A percentile compares a stretch with the other conserved stretches of the same genome.
Evolutionary conservation across 208 protist species (phyloP).

Genomic region (Leptomonas seymouri): DNA sequence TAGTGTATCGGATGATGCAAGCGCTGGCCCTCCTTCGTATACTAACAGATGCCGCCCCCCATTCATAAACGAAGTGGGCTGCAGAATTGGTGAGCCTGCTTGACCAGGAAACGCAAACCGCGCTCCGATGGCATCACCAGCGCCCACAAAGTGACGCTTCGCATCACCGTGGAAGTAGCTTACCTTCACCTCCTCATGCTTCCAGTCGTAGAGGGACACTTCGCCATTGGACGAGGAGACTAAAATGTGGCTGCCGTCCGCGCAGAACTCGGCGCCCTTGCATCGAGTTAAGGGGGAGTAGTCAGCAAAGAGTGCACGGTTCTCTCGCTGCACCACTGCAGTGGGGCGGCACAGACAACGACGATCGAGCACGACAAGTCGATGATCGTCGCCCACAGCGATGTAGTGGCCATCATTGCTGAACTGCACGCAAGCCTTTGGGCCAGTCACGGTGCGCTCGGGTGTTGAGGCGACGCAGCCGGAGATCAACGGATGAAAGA

Average conservation of each 20-base stretch:
- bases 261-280: conserved; percentile 54
- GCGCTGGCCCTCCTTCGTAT: conserved; percentile 36
- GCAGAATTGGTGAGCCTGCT: conserved; percentile 45
- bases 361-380: conserved; percentile 65
- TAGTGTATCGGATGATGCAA: neutral
- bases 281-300: conserved; percentile 44
- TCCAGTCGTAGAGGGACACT: conserved; percentile 54
- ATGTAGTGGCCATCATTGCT: conserved; percentile 60
- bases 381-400: conserved; percentile 62
- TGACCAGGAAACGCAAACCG: conserved; percentile 60
- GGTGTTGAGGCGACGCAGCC: conserved; percentile 70
- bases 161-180: conserved; percentile 72
- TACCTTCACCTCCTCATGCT: conserved; percentile 23
- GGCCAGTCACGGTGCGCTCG: conserved; percentile 46
- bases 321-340: conserved; percentile 39
- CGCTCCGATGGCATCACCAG: conserved; percentile 61
- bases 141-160: conserved; percentile 60
- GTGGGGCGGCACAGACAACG: conserved; percentile 44
- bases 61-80: conserved; percentile 62
- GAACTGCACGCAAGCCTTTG: conserved; percentile 48
- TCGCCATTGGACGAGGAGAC: conserved; percentile 74
- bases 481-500: conserved; percentile 84
- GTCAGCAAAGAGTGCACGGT: conserved; percentile 46
- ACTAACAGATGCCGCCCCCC: conserved; percentile 77
- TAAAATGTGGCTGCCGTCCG: conserved; percentile 44